phyloP scores from a whole-genome alignment of 805 yeast species.

The Sungouiella thailandica region DNA sequence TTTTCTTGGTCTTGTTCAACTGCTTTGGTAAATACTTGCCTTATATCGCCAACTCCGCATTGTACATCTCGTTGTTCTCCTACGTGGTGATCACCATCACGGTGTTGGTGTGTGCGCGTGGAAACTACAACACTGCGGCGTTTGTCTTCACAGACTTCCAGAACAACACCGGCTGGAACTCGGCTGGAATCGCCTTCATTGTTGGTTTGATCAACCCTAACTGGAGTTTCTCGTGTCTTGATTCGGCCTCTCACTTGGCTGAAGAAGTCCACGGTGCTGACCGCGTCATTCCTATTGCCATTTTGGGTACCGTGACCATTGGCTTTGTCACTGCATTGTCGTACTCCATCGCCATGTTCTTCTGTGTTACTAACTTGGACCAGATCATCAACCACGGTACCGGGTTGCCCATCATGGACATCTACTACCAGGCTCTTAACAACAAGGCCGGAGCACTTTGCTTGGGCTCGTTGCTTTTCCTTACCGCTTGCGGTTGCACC shows the following conservation, averaged over 20 bases:
- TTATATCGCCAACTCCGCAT: slow-evolving; percentile 27
- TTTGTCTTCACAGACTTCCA: slow-evolving; percentile 20
- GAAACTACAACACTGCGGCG: slow-evolving; percentile 29
- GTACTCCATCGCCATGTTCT: slow-evolving; percentile 38
- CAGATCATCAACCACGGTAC: slow-evolving; percentile 24
- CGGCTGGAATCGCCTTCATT: slow-evolving; percentile 17
- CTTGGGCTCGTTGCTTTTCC: slow-evolving; percentile 29
- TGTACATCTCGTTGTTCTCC: slow-evolving; percentile 32
- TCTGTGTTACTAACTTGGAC: slow-evolving; percentile 29
- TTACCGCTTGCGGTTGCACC: slow-evolving; percentile 36
- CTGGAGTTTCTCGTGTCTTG: slow-evolving; percentile 34
- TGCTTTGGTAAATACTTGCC: slow-evolving; percentile 35
- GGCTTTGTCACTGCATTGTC: slow-evolving; percentile 37
- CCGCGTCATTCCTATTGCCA: slow-evolving; percentile 35
- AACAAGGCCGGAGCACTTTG: slow-evolving; percentile 33
- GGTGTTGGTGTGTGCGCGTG: slow-evolving; percentile 34
- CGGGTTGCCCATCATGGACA: slow-evolving; percentile 39
- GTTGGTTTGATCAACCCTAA: slow-evolving; percentile 20
- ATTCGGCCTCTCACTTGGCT: slow-evolving; percentile 38
- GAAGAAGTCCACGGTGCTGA: slow-evolving; percentile 37
- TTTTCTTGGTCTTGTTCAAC: slow-evolving; percentile 29
- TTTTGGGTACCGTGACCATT: slow-evolving; percentile 36
- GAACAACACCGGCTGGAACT: slow-evolving; percentile 21
- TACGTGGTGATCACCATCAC: slow-evolving; percentile 32
- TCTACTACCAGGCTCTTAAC: slow-evolving; percentile 34